These are phyloP conservation scores for Cucurbita moschata DNA, from an alignment of 306 rosid species.

Conservation along the genomic window DNA sequence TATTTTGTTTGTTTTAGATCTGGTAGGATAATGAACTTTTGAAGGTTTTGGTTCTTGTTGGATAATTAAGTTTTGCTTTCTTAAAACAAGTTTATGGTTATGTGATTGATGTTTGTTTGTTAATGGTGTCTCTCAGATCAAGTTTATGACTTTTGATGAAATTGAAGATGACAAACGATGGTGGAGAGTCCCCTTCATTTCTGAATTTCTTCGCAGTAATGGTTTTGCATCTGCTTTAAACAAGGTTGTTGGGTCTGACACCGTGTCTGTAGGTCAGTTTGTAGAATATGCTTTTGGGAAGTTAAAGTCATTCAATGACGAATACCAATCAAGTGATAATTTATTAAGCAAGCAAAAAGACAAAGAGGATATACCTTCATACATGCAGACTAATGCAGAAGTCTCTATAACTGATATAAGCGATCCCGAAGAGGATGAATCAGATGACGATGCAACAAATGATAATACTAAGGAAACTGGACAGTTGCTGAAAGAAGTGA, in stretches of 20 bases:
- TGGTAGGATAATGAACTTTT: background rate
- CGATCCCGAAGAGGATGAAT: slow-evolving; percentile 10
- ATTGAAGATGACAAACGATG: slow-evolving; percentile 65
- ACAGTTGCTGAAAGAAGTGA: slow-evolving; percentile 17
- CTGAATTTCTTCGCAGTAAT: slow-evolving; percentile 50
- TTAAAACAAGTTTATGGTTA: background rate
- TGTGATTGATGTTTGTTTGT: background rate
- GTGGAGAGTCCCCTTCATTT: slow-evolving; percentile 66
- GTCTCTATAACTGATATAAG: slow-evolving; percentile 14
- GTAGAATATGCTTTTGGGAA: slow-evolving; percentile 90
- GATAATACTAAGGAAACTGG: slow-evolving; percentile 25
- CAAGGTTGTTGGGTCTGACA: slow-evolving; percentile 56
- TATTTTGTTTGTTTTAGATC: background rate
- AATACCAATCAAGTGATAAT: slow-evolving; percentile 28
- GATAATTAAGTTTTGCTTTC: background rate
- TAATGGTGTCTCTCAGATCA: slow-evolving; percentile 46
- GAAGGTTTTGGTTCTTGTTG: background rate
- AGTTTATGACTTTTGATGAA: slow-evolving; percentile 71
- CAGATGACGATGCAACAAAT: slow-evolving; percentile 17
- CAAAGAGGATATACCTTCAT: slow-evolving; percentile 20
- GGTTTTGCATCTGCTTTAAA: slow-evolving; percentile 63
- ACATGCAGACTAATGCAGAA: slow-evolving; percentile 16
- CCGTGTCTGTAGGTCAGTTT: slow-evolving; percentile 78
- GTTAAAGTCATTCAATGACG: slow-evolving; percentile 59
- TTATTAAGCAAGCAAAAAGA: slow-evolving; percentile 16